Conservation (phyloP, 2,329 filamentous ascomycete genomes). For the Fusarium marasasianum region DNA sequence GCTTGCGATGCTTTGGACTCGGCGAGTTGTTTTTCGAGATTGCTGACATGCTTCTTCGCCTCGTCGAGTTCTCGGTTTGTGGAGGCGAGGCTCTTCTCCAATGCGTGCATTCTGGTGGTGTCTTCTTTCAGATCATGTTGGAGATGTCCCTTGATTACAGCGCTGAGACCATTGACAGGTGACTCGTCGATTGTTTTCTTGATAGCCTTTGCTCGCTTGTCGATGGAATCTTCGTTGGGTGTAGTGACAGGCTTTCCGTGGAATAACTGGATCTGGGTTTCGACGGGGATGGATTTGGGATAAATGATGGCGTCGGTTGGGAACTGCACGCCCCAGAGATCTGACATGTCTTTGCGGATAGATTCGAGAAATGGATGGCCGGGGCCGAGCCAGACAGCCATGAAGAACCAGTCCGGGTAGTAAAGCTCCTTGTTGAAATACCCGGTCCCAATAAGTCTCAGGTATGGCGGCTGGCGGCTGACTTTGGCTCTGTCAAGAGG, state of each 20-base stretch:
- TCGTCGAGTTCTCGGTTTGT: fast-evolving
- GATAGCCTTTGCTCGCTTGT: neutral
- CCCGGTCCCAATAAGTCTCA: no score
- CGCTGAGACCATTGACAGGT: fast-evolving
- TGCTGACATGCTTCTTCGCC: fast-evolving
- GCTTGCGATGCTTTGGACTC: fast-evolving
- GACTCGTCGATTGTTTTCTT: fast-evolving
- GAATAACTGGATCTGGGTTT: no score
- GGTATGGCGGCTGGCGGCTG: no score
- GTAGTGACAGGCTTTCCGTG: no score
- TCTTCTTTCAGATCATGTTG: fast-evolving
- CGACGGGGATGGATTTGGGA: neutral
- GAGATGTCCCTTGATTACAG: neutral
- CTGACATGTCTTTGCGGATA: neutral
- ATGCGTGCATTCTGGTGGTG: fast-evolving
- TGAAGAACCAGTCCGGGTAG: fast-evolving
- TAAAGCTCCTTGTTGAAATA: fast-evolving
- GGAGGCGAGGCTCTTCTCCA: fast-evolving
- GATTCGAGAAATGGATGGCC: fast-evolving
- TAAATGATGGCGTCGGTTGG: fast-evolving
- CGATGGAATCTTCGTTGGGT: fast-evolving
- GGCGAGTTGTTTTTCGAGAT: fast-evolving
- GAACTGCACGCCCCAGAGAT: fast-evolving
- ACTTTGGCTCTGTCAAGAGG: no score
- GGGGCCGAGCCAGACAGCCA: fast-evolving